Evolutionary conservation across 352 stramenopile species (phyloP).

Genomic region (Globisporangium middletonii): DNA sequence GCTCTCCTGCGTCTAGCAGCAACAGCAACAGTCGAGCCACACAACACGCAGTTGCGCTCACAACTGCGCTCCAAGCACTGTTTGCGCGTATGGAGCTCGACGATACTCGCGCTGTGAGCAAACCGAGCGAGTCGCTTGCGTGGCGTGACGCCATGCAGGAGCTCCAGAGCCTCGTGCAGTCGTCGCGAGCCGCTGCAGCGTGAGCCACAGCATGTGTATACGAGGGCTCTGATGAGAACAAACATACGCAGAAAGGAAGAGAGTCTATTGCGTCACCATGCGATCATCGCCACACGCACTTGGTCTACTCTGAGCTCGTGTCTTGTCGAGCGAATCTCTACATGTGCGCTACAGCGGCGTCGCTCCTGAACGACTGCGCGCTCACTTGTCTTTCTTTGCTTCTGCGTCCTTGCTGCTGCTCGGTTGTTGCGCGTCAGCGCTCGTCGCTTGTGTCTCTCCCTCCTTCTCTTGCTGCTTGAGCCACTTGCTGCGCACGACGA

Average conservation of each 20-base stretch:
- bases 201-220: neutral
- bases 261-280: slow-evolving; percentile 7
- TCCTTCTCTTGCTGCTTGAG: slow-evolving; percentile 31
- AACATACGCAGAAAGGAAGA: neutral
- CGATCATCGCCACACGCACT: neutral
- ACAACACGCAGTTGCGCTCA: slow-evolving; percentile 1
- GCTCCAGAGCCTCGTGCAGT: slow-evolving; percentile 5
- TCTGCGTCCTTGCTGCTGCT: slow-evolving; percentile 21
- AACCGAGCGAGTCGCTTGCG: neutral
- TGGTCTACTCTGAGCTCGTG: neutral
- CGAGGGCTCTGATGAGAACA: neutral
- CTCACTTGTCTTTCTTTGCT: slow-evolving; percentile 20
- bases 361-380: neutral
- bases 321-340: neutral
- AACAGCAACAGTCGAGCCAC: neutral
- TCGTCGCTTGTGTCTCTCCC: slow-evolving; percentile 15
- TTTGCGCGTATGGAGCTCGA: slow-evolving; percentile 3
- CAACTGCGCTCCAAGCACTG: slow-evolving; percentile 1
- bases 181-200: slow-evolving; percentile 6
- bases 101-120: neutral
- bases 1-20: neutral
- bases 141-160: neutral
- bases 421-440: slow-evolving; percentile 5
- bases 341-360: too few relatives aligned
- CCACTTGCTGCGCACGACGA: slow-evolving; percentile 74